phyloP scores from a whole-genome alignment of 2,329 filamentous ascomycete species.

The Clonostachys solani region DNA sequence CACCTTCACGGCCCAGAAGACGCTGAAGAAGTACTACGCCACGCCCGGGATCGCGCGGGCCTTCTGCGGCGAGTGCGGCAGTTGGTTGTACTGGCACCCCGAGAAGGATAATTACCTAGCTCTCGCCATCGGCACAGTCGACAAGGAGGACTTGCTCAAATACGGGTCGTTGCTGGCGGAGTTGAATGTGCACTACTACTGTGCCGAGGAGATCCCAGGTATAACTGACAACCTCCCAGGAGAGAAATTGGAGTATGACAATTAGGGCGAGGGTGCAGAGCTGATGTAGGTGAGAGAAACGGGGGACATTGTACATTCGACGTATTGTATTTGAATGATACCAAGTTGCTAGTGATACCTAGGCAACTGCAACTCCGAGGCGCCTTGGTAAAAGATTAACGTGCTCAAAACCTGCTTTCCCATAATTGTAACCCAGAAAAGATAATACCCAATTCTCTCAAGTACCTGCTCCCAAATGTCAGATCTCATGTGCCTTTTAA shows the following conservation, averaged over 20 bases:
- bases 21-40: conserved; percentile 33
- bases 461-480: not conserved
- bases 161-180: conserved; percentile 33
- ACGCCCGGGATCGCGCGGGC: conserved; percentile 32
- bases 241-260: conserved; percentile 11
- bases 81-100: conserved; percentile 39
- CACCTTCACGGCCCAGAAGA: conserved; percentile 13
- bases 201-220: conserved; percentile 39
- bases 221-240: conserved; percentile 37
- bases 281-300: conserved; percentile 1
- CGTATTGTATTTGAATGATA: not conserved
- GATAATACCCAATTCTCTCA: not conserved
- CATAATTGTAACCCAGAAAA: not conserved
- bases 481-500: conserved; percentile 20
- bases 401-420: conserved; percentile 1
- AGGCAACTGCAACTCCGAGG: not conserved
- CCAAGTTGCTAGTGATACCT: not conserved
- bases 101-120: conserved; percentile 19
- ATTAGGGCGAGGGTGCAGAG: conserved; percentile 11
- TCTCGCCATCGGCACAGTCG: conserved; percentile 37
- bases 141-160: conserved; percentile 32
- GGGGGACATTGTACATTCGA: not conserved
- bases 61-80: conserved; percentile 45
- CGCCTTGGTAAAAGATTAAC: not conserved
- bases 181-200: conserved; percentile 31